Evolutionary conservation across 2,329 filamentous ascomycete genomes (phyloP), one percentile per base, ranked within the genome.

Genomic region (Samsoniella hepiali): DNA sequence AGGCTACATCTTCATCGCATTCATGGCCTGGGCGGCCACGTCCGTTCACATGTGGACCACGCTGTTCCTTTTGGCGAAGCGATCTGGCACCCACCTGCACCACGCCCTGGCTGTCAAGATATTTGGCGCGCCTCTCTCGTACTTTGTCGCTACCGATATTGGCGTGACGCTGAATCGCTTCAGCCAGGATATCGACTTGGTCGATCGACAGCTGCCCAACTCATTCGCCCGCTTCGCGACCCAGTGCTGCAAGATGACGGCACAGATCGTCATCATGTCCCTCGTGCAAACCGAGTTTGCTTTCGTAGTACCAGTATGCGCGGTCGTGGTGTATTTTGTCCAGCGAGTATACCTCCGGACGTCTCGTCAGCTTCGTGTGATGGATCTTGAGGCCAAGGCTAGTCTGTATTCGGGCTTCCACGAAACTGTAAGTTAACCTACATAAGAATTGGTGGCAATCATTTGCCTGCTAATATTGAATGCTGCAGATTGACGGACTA

Each of bases 301-400:
- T 0, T 68, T 81, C 1, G 75, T 75, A 0, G 72, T 85, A 13
- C 83, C 84, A 0, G 58, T 78, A 7, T 67, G 65, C 7, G 15
- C 67, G 1, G 17, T 67, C 29, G 63, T 65, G 9, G 64, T 71
- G 3, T 73, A 70, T 45, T 47, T 69, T n/a, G 50, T 74, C 3
- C 71, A 72, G 47, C 67, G 65, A 8, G 51, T 69, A 29, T 72
- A 71, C 31, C 74, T 87, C 1, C 76, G 79, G 6, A 86, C 84
- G 0, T 85, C 84, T 0, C 78, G 84, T 0, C 84, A 86, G 66
- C 72, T 87, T 3, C 80, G 83, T 44, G 76, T 82, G 13, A 69
- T 86, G 34, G 84, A 86, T 56, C 74, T 87, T 1, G 82, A 86
- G 66, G 78, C 82, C 0, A 80, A 80, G 55, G 77, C 83, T 0